Conservation (phyloP, 2,329 filamentous ascomycete species). For the Fusarium sp. region DNA sequence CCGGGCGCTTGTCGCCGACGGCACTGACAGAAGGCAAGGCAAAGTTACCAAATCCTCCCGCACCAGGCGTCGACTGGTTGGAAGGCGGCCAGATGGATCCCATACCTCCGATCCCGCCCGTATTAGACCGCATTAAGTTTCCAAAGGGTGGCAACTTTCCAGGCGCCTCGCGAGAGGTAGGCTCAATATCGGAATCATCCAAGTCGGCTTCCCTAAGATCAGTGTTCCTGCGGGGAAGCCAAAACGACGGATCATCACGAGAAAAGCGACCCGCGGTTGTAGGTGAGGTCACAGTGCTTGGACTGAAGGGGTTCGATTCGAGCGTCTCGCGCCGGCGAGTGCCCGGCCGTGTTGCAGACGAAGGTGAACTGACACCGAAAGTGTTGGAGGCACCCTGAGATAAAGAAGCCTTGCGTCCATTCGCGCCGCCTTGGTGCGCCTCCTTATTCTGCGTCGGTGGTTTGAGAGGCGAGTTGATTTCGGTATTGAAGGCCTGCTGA, state of each 20-base stretch:
- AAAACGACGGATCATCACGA: slow-evolving; percentile 74
- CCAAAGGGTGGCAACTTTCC: slow-evolving; percentile 58
- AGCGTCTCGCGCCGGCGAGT: slow-evolving; percentile 86
- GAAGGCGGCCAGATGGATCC: slow-evolving; percentile 62
- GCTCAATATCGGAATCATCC: slow-evolving; percentile 63
- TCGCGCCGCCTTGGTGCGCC: slow-evolving; percentile 70
- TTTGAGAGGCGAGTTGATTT: slow-evolving; percentile 96
- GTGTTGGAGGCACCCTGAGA: slow-evolving; percentile 77
- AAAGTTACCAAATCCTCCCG: slow-evolving; percentile 92
- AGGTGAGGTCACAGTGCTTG: slow-evolving; percentile 72
- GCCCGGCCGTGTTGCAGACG: slow-evolving; percentile 78
- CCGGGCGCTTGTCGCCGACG: slow-evolving; percentile 81
- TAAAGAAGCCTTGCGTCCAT: slow-evolving; percentile 86
- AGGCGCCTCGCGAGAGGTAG: slow-evolving; percentile 51
- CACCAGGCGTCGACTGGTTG: slow-evolving; percentile 74
- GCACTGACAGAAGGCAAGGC: slow-evolving; percentile 72
- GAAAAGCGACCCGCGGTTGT: slow-evolving; percentile 71
- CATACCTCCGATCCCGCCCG: slow-evolving; percentile 64
- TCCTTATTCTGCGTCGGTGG: slow-evolving; percentile 83
- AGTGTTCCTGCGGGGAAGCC: slow-evolving; percentile 69
- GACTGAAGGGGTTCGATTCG: slow-evolving; percentile 76
- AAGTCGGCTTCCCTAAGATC: slow-evolving; percentile 72
- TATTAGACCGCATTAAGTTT: slow-evolving; percentile 69
- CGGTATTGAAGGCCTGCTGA: slow-evolving; percentile 80
- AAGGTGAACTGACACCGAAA: slow-evolving; percentile 82